Conservation (phyloP, 768 basidiomycete genomes). For the Auricularia heimuer region DNA sequence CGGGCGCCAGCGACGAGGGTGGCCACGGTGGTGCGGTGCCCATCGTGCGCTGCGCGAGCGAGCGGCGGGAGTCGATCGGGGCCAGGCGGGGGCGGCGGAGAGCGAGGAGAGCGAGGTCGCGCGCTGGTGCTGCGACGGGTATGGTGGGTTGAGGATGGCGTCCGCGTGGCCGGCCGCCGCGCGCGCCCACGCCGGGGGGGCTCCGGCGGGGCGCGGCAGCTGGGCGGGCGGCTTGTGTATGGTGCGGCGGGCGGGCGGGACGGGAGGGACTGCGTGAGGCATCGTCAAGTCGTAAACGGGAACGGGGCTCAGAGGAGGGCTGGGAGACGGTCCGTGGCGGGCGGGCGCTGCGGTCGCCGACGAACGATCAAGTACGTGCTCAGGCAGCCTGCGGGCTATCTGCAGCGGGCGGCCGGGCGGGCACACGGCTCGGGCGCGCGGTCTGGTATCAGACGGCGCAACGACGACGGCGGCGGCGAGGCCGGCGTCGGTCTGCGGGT, state of each 20-base stretch:
- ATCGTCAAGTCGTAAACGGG: slow-evolving; percentile 3
- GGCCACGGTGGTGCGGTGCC: neutral
- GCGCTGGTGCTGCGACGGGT: neutral
- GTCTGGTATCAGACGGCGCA: slow-evolving; percentile 2
- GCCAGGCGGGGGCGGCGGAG: too few relatives aligned
- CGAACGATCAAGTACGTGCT: neutral
- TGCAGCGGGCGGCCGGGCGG: neutral
- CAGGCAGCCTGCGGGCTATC: neutral
- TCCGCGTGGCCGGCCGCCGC: neutral
- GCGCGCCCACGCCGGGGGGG: neutral
- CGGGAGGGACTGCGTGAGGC: slow-evolving; percentile 1
- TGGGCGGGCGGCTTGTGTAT: neutral
- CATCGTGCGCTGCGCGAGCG: neutral
- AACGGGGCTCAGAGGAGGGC: neutral
- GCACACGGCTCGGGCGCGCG: neutral
- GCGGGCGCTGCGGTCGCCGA: neutral
- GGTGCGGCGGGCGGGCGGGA: neutral
- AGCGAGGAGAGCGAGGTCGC: too few relatives aligned
- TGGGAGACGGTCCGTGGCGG: neutral
- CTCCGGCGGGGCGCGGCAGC: neutral
- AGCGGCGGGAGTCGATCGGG: neutral
- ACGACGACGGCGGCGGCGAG: slow-evolving; percentile 2
- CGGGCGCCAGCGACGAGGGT: neutral
- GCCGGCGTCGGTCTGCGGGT: slow-evolving; percentile 1
- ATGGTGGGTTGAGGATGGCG: neutral